Evolutionary conservation across 2,329 filamentous ascomycete species (phyloP).

Genomic region (Falciphora oryzae): DNA sequence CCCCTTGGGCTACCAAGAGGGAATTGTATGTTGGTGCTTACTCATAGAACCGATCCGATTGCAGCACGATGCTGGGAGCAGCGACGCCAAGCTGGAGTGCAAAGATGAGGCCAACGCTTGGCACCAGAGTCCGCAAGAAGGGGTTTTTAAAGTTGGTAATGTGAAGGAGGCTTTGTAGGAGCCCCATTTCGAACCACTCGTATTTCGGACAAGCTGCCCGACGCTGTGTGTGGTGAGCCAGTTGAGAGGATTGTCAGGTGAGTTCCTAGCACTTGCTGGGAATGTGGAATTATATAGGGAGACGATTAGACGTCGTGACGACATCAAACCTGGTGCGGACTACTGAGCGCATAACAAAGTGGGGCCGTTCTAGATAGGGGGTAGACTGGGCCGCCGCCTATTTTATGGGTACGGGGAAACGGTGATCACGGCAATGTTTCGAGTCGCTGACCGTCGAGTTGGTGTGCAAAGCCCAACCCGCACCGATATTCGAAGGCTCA

Average conservation of each 20-base stretch:
- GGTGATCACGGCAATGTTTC: neutral
- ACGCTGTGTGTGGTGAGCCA: neutral
- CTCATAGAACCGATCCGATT: conserved; percentile 64
- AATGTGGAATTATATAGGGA: neutral
- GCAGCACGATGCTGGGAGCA: conserved; percentile 52
- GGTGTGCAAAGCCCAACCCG: too few species aligned
- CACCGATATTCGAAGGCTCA: too few species aligned
- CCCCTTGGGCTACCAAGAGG: neutral
- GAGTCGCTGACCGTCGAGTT: neutral
- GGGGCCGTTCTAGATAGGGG: too few species aligned
- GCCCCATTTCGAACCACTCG: conserved; percentile 23
- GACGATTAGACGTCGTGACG: neutral
- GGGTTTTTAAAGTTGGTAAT: conserved; percentile 56
- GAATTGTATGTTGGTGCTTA: neutral
- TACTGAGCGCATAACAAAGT: neutral
- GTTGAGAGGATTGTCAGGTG: too few species aligned
- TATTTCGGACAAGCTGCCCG: neutral
- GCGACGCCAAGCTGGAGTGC: conserved; percentile 58
- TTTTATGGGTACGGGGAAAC: neutral
- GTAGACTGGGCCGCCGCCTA: too few species aligned
- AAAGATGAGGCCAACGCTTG: conserved; percentile 56
- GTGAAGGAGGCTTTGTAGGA: conserved; percentile 44
- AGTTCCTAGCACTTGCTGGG: too few species aligned
- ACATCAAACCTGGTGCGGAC: neutral
- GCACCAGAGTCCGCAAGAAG: conserved; percentile 56